Percentiles rank a stretch among this genome's conserved stretches.
Conservation (phyloP, 192 early-diverging fungal species). For the Chytriomyces sp. region DNA sequence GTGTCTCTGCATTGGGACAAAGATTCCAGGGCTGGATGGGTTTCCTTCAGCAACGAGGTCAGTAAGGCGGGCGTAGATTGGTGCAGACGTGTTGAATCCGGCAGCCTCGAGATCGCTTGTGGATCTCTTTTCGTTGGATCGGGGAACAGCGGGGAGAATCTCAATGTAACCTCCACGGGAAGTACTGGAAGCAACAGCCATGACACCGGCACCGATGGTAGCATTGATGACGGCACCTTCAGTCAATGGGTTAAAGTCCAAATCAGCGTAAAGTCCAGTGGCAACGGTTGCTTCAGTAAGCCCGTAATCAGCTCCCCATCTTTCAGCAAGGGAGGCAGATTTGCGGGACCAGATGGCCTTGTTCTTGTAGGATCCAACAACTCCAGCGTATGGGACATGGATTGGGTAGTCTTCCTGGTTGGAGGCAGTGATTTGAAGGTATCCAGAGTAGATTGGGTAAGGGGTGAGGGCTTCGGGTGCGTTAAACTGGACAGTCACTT, state of each 20-base stretch:
- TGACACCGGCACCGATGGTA: too few species aligned
- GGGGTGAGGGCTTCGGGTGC: constrained; percentile 24
- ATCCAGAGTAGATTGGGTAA: too few species aligned
- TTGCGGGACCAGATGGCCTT: background rate
- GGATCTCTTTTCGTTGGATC: background rate
- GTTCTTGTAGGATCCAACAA: constrained; percentile 12
- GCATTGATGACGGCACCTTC: too few species aligned
- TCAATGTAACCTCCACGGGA: too few species aligned
- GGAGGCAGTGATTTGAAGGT: background rate
- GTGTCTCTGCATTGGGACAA: constrained; percentile 3
- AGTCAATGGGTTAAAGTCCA: too few species aligned
- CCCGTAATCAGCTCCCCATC: background rate
- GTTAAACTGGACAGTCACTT: constrained; percentile 38
- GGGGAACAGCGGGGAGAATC: background rate
- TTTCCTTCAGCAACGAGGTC: background rate
- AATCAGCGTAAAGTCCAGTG: too few species aligned
- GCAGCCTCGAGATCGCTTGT: background rate
- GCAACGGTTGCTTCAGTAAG: background rate
- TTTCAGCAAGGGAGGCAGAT: background rate
- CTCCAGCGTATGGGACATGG: constrained; percentile 35
- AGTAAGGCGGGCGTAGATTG: background rate
- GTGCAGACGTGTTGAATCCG: constrained; percentile 19
- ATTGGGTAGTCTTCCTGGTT: background rate
- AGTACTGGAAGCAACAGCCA: too few species aligned
- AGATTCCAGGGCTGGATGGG: background rate